These are phyloP conservation scores for Phytophthora citricola DNA, from an alignment of 352 stramenopile species.

Conservation along the genomic window DNA sequence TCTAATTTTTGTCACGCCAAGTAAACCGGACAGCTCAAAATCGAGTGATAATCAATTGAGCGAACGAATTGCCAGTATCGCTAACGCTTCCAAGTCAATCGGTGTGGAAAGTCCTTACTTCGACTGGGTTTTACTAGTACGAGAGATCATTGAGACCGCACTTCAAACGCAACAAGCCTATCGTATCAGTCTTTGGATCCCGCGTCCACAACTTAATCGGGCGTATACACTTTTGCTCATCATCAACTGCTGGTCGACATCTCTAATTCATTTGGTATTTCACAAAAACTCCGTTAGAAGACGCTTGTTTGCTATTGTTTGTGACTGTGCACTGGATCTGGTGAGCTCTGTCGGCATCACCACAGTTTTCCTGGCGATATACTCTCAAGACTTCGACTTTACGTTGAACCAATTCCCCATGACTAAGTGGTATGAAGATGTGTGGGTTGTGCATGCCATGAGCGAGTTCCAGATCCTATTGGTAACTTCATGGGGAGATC, in stretches of 20 bases:
- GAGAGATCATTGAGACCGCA: conserved; percentile 32
- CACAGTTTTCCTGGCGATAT: conserved; percentile 13
- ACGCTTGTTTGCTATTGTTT: conserved; percentile 14
- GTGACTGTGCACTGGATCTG: conserved; percentile 31
- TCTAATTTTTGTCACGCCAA: too few relatives aligned
- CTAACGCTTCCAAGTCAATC: too few relatives aligned
- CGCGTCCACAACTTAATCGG: conserved; percentile 22
- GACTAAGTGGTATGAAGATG: conserved; percentile 10
- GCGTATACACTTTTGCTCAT: conserved; percentile 31
- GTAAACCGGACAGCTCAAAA: too few relatives aligned
- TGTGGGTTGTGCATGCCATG: conserved; percentile 23
- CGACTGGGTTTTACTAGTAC: conserved; percentile 22
- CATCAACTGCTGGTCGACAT: conserved; percentile 37
- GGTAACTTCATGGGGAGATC: conserved; percentile 44
- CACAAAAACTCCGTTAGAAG: not conserved
- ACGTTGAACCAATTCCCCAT: not conserved
- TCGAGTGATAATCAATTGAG: too few relatives aligned
- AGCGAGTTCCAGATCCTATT: conserved; percentile 45
- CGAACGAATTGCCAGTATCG: too few relatives aligned
- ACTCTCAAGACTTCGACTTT: conserved; percentile 18
- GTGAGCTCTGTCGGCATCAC: conserved; percentile 34
- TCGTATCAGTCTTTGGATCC: conserved; percentile 37
- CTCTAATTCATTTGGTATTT: conserved; percentile 19
- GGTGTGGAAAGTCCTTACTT: conserved; percentile 25
- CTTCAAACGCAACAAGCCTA: conserved; percentile 36